phyloP scores from a whole-genome alignment of 2,329 filamentous ascomycete genomes.

The Neonectria faginata region DNA sequence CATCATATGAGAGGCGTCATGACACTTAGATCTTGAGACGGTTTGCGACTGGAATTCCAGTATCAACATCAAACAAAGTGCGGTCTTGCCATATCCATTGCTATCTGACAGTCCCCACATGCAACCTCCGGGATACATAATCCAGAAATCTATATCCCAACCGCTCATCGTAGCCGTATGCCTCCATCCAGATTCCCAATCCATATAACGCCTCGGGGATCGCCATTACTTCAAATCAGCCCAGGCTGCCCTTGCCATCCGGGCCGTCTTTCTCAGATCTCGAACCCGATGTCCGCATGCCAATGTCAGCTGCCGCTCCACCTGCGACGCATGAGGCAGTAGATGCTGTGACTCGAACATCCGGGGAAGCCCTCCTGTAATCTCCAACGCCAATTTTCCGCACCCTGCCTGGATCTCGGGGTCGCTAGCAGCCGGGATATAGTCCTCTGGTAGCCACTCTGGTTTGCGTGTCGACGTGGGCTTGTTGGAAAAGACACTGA shows the following conservation, averaged over 20 bases:
- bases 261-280: conserved; percentile 63
- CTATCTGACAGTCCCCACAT: conserved; percentile 22
- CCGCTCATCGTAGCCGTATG: conserved; percentile 1
- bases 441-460: conserved; percentile 48
- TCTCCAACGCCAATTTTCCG: conserved; percentile 60
- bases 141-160: conserved; percentile 27
- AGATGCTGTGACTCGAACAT: conserved; percentile 62
- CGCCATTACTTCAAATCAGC: conserved; percentile 49
- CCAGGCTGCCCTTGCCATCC: conserved; percentile 64
- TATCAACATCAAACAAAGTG: conserved; percentile 3
- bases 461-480: conserved; percentile 42
- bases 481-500: conserved; percentile 52
- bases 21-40: conserved; percentile 20
- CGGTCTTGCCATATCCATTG: conserved; percentile 9
- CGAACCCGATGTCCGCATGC: conserved; percentile 67
- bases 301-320: conserved; percentile 60
- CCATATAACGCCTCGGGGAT: conserved; percentile 22
- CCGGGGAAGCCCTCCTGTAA: conserved; percentile 60
- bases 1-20: conserved; percentile 2
- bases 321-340: conserved; percentile 56
- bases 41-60: conserved; percentile 9
- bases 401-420: conserved; percentile 50
- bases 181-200: conserved; percentile 9
- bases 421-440: conserved; percentile 30
- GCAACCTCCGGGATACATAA: conserved; percentile 18